Base-by-base conservation (phyloP, 2,329 filamentous ascomycete genomes). In the Penicillium polonicum region DNA sequence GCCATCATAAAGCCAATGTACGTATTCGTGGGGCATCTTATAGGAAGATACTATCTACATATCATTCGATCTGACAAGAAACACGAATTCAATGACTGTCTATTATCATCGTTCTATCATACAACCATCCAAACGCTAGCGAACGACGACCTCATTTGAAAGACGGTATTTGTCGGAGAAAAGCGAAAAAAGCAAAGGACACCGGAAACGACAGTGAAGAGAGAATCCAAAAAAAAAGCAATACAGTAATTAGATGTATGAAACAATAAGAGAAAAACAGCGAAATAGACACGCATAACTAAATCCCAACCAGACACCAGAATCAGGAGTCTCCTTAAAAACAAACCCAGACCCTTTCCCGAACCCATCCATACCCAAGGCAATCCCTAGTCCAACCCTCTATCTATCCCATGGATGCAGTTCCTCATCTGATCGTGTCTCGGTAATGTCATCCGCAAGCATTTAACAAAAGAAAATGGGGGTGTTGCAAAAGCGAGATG, bases 351-450 rank as follows among this genome's bases (percentile, higher is more conserved):
- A 51, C 23, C 50, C 48, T 43, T 51, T 42, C 54, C 58, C 21
- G 43, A 54, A 31, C 38, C 49, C 35, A 53, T 52, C 54, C 48
- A 52, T 52, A 57, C 48, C 55, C 49, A 52, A 35, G 48, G 53
- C 25, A 55, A 54, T 41, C 33, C 42, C 27, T 50, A 45, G 8
- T 49, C 52, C 52, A 31, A 48, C 41, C 51, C 25, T 58, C 57
- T 55, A 55, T 62, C 60, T 55, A 54, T 45, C 57, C 41, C 61
- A 57, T 48, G 52, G 59, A 59, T 59, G 62, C 57, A 65, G 54
- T 62, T 67, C 62, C 60, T 67, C 65, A 60, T 67, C 64, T 62
- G 65, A 62, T 66, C 65, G 63, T 65, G 64, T 66, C 65, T 65
- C 63, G 64, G 60, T 62, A 66, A 64, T 65, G 61, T 62, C 63